Percentiles rank a stretch among this genome's conserved stretches.
Evolutionary conservation across 805 yeast genomes (phyloP).

Genomic region (Deakozyma indianensis): DNA sequence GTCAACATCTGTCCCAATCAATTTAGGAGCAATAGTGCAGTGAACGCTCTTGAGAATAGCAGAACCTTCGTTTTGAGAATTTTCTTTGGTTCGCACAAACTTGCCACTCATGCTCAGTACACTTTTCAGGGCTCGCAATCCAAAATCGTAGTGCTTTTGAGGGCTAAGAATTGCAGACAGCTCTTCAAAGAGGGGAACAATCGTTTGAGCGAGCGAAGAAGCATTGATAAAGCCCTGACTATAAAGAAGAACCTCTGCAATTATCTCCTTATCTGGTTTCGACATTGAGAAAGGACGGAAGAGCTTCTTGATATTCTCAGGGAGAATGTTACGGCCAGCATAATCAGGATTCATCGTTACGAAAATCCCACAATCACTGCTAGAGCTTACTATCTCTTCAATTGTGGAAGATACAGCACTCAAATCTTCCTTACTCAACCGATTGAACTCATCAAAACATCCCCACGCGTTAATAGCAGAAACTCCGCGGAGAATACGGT

Average conservation of each 20-base stretch:
- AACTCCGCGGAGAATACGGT: slow-evolving; percentile 63
- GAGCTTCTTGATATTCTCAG: slow-evolving; percentile 70
- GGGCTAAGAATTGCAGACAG: slow-evolving; percentile 29
- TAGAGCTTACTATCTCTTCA: slow-evolving; percentile 33
- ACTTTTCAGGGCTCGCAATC: slow-evolving; percentile 66
- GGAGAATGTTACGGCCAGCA: slow-evolving; percentile 67
- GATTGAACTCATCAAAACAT: slow-evolving; percentile 89
- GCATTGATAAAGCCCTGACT: slow-evolving; percentile 57
- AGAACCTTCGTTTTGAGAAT: slow-evolving; percentile 3
- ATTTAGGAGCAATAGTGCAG: slow-evolving; percentile 57
- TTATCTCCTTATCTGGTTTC: slow-evolving; percentile 52
- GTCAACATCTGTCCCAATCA: slow-evolving; percentile 37
- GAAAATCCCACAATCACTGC: slow-evolving; percentile 41
- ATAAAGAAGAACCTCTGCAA: slow-evolving; percentile 56
- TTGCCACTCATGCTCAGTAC: slow-evolving; percentile 32
- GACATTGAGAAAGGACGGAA: slow-evolving; percentile 67
- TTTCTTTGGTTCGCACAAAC: not conserved
- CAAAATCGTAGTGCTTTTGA: slow-evolving; percentile 82
- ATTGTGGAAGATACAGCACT: slow-evolving; percentile 77
- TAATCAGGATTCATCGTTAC: slow-evolving; percentile 88
- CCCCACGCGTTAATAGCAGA: slow-evolving; percentile 86
- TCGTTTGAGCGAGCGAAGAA: slow-evolving; percentile 25
- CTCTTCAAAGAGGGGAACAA: slow-evolving; percentile 40
- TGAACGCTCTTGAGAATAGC: slow-evolving; percentile 37
- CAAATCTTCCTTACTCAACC: slow-evolving; percentile 53